These are phyloP conservation scores for Annona cherimola DNA, from an alignment of 164 flowering plant genomes.

Conservation along the genomic window DNA sequence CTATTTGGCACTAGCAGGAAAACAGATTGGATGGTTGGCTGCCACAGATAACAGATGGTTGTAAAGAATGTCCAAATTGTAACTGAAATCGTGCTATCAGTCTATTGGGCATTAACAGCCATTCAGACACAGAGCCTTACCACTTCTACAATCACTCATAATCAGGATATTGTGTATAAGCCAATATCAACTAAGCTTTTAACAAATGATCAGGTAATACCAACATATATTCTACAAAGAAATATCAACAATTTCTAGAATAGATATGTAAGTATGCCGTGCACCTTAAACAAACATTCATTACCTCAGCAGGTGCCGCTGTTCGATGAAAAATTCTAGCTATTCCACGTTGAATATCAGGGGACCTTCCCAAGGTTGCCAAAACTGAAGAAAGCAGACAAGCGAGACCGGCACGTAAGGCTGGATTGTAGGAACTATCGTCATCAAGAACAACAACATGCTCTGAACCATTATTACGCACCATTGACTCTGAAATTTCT, in stretches of 20 bases:
- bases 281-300: not conserved
- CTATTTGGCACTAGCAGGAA: not conserved
- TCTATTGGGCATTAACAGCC: not conserved
- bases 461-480: conserved; percentile 25
- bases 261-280: not conserved
- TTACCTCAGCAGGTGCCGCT: conserved; percentile 79
- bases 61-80: not conserved
- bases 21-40: not conserved
- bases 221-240: not conserved
- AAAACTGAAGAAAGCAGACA: conserved; percentile 61
- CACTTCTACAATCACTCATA: not conserved
- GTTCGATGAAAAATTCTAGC: conserved; percentile 86
- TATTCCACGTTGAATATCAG: conserved; percentile 92
- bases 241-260: not conserved
- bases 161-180: not conserved
- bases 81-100: not conserved
- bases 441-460: conserved; percentile 19
- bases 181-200: not conserved
- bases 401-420: conserved; percentile 30
- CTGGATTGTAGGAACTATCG: conserved; percentile 23
- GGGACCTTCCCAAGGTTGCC: conserved; percentile 51
- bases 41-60: not conserved
- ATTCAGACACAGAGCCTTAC: not conserved
- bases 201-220: not conserved
- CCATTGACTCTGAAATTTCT: conserved; percentile 80